A percentile compares a stretch with the other conserved stretches of the same genome.
Conservation (phyloP, 164 flowering plant species). For the Magnolia changhungtana region DNA sequence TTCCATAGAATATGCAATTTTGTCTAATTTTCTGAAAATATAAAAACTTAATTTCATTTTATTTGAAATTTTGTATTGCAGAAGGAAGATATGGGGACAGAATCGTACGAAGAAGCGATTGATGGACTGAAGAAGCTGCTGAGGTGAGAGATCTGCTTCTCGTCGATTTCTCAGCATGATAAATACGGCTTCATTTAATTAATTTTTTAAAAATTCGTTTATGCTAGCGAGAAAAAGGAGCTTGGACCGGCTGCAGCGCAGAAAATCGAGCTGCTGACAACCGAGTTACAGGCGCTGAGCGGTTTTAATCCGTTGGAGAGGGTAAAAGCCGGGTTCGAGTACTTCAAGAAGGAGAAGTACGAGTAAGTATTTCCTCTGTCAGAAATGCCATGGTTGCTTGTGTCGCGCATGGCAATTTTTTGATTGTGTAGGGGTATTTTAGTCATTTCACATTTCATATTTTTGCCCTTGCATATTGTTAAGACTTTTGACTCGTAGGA, state of each 20-base stretch:
- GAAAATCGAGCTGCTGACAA: slow-evolving; percentile 63
- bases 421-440: background rate
- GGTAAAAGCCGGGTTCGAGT: slow-evolving; percentile 60
- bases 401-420: background rate
- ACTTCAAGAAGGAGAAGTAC: slow-evolving; percentile 74
- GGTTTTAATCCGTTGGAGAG: slow-evolving; percentile 48
- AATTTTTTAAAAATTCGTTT: background rate
- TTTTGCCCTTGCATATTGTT: too few relatives aligned
- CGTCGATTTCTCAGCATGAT: background rate
- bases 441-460: background rate
- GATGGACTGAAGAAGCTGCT: slow-evolving; percentile 56
- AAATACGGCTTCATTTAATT: background rate
- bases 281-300: slow-evolving; percentile 36
- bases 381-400: background rate
- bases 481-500: too few relatives aligned
- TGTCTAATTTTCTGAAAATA: background rate
- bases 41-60: background rate
- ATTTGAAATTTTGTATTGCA: slow-evolving; percentile 14
- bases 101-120: slow-evolving; percentile 47
- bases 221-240: slow-evolving; percentile 43
- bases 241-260: slow-evolving; percentile 58
- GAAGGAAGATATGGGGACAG: slow-evolving; percentile 34
- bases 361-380: slow-evolving; percentile 39
- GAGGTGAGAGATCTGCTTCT: slow-evolving; percentile 19
- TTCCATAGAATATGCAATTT: background rate